A percentile compares a stretch with the other conserved stretches of the same genome.
phyloP scores from a whole-genome alignment of 805 yeast genomes.

The Yueomyces sp. region DNA sequence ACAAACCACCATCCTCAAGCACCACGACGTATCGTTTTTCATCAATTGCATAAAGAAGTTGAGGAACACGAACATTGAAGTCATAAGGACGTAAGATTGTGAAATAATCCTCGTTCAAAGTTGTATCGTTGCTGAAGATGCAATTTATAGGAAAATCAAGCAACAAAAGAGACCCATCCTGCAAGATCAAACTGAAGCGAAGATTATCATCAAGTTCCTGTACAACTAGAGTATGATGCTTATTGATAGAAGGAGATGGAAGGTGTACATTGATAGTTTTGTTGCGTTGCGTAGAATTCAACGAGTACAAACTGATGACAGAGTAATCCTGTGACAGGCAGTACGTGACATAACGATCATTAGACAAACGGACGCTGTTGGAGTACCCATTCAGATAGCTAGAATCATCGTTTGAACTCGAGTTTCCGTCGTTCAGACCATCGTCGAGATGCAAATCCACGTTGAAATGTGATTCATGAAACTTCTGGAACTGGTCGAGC shows the following conservation, averaged over 20 bases:
- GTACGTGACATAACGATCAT: constrained; percentile 14
- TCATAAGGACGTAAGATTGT: constrained; percentile 55
- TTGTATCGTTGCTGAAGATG: too few relatives aligned
- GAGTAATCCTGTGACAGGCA: constrained; percentile 13
- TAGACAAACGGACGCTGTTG: constrained; percentile 7
- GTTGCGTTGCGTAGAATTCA: constrained; percentile 8
- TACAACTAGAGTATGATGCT: constrained; percentile 9
- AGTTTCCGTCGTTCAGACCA: neutral
- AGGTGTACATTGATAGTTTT: constrained; percentile 15
- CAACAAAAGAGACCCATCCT: constrained; percentile 14
- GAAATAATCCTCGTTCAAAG: constrained; percentile 31
- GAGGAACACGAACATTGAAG: constrained; percentile 44
- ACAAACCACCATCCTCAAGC: constrained; percentile 65
- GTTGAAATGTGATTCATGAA: too few relatives aligned
- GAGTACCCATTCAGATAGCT: constrained; percentile 10
- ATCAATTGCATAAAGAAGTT: constrained; percentile 35
- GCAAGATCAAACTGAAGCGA: constrained; percentile 6
- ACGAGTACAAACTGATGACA: constrained; percentile 12
- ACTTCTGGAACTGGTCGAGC: constrained; percentile 9
- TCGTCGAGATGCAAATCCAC: neutral
- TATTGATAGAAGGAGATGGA: constrained; percentile 14
- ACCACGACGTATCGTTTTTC: constrained; percentile 38
- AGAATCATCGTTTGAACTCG: neutral
- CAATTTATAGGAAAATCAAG: constrained; percentile 8
- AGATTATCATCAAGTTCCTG: neutral